Conservation (phyloP, 805 yeast species). For the Sugiyamaella chiloensis region DNA sequence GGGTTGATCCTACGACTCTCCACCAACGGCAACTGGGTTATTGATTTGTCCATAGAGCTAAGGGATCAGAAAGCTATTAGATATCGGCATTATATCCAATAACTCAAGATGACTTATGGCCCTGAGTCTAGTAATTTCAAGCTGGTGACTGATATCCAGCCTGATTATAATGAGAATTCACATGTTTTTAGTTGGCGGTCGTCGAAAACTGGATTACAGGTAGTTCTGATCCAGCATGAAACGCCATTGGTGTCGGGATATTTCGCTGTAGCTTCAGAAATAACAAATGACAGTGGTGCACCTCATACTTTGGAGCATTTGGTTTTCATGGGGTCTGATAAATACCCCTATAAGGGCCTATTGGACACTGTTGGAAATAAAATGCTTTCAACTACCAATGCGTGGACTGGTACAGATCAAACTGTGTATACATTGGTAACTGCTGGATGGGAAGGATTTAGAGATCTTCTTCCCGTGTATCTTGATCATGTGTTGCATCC, state of each 20-base stretch:
- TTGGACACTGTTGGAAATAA: constrained; percentile 82
- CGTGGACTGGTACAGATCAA: constrained; percentile 96
- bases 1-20: background rate
- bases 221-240: constrained; percentile 71
- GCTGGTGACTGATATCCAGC: constrained; percentile 12
- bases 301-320: constrained; percentile 96
- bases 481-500: constrained; percentile 85
- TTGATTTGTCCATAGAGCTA: too few relatives aligned
- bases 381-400: constrained; percentile 84
- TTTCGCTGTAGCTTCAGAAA: constrained; percentile 94
- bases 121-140: too few relatives aligned
- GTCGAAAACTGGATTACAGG: constrained; percentile 73
- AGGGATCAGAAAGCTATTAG: too few relatives aligned
- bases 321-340: constrained; percentile 88
- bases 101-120: too few relatives aligned
- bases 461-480: constrained; percentile 77
- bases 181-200: constrained; percentile 63
- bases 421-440: constrained; percentile 88
- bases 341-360: constrained; percentile 87
- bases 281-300: constrained; percentile 78
- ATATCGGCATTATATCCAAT: too few relatives aligned
- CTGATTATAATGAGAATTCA: constrained; percentile 10
- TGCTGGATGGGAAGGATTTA: constrained; percentile 97
- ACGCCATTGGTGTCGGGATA: constrained; percentile 89
- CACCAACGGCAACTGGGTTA: too few relatives aligned